A percentile compares a stretch with the other conserved stretches of the same genome.
These are phyloP conservation scores for Gossypium thurberi DNA, from an alignment of 345 rosid genomes.

Conservation along the genomic window DNA sequence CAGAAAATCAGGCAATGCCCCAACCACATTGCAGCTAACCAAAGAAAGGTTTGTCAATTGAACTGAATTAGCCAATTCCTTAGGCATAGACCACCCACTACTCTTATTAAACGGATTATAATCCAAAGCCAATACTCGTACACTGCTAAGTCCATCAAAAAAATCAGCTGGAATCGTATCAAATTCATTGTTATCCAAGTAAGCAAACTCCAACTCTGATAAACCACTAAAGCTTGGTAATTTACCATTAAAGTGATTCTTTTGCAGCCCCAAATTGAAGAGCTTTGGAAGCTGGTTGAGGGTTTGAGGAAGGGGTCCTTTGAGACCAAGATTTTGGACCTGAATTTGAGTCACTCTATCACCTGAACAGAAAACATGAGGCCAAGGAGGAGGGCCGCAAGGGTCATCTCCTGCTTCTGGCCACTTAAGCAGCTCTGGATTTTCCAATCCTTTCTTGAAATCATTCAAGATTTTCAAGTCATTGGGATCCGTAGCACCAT, in stretches of 20 bases:
- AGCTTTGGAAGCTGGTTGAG: slow-evolving; percentile 53
- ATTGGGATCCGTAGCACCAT: slow-evolving; percentile 38
- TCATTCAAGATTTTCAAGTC: slow-evolving; percentile 50
- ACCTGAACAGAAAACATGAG: slow-evolving; percentile 43
- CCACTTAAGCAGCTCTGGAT: slow-evolving; percentile 62
- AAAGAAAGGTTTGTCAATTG: slow-evolving; percentile 56
- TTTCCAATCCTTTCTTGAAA: slow-evolving; percentile 53
- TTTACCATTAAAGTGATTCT: slow-evolving; percentile 49
- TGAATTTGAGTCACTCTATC: slow-evolving; percentile 57
- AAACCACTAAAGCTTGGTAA: slow-evolving; percentile 57
- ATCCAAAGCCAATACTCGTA: slow-evolving; percentile 58
- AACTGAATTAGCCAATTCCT: slow-evolving; percentile 37
- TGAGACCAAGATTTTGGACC: slow-evolving; percentile 49
- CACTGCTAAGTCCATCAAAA: slow-evolving; percentile 40
- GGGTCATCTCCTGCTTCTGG: slow-evolving; percentile 56
- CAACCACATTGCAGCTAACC: slow-evolving; percentile 53
- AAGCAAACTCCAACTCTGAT: slow-evolving; percentile 40
- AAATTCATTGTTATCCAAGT: slow-evolving; percentile 49
- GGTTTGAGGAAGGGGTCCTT: slow-evolving; percentile 52
- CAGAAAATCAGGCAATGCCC: slow-evolving; percentile 55
- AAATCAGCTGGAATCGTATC: slow-evolving; percentile 59
- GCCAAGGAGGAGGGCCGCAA: slow-evolving; percentile 52
- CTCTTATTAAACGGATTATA: slow-evolving; percentile 44
- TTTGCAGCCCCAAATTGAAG: slow-evolving; percentile 49
- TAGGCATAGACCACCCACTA: slow-evolving; percentile 60